A percentile compares a stretch with the other conserved stretches of the same genome.
Conservation (phyloP, 106 monocot species). For the Acorus calamus region DNA sequence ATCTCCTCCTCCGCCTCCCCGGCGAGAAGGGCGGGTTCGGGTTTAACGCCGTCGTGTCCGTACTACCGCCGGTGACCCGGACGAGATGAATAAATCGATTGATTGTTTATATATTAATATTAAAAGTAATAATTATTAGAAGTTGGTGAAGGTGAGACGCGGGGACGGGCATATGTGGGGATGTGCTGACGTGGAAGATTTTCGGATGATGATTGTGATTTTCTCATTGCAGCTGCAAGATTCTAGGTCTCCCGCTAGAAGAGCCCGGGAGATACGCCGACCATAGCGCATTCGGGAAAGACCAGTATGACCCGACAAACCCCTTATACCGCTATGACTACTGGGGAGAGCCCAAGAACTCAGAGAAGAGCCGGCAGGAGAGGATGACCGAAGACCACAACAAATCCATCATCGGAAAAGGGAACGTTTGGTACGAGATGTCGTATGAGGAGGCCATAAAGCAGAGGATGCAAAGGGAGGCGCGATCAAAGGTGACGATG, state of each 20-base stretch:
- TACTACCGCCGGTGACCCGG: too few relatives aligned
- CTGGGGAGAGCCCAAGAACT: conserved; percentile 84
- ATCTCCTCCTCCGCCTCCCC: too few relatives aligned
- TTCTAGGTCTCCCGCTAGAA: conserved; percentile 74
- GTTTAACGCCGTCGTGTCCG: too few relatives aligned
- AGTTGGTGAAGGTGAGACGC: too few relatives aligned
- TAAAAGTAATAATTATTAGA: too few relatives aligned
- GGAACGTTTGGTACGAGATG: conserved; percentile 81
- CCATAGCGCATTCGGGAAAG: conserved; percentile 40
- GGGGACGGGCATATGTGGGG: too few relatives aligned
- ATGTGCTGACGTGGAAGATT: too few relatives aligned
- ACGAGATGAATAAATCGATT: too few relatives aligned
- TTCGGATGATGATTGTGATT: too few relatives aligned
- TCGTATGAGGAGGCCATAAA: conserved; percentile 73
- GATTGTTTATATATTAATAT: too few relatives aligned
- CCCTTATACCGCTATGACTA: conserved; percentile 74
- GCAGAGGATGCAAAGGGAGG: conserved; percentile 25
- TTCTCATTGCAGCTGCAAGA: conserved; percentile 81
- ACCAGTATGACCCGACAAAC: conserved; percentile 51
- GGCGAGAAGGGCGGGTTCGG: too few relatives aligned
- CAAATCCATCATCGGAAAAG: conserved; percentile 52
- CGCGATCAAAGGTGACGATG: too few relatives aligned
- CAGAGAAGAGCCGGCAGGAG: conserved; percentile 60
- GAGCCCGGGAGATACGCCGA: conserved; percentile 79
- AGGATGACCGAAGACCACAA: conserved; percentile 58